A percentile compares a stretch with the other conserved stretches of the same genome.
Evolutionary conservation across 768 basidiomycete species (phyloP).

Genomic region (Jaapia argillacea): DNA sequence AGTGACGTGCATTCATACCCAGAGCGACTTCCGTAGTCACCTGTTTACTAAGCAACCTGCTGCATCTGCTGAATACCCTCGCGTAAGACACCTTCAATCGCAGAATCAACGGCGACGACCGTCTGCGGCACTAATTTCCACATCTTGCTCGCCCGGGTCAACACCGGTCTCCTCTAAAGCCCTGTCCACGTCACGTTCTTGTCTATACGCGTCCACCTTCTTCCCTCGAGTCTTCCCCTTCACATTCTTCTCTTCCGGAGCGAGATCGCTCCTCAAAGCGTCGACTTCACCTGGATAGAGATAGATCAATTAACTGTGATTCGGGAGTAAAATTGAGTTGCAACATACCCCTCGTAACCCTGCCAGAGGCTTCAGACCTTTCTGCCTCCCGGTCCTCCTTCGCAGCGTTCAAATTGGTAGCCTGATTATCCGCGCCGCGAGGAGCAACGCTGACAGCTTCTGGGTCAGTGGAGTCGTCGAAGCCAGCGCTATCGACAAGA

Average conservation of each 20-base stretch:
- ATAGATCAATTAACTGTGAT: background rate
- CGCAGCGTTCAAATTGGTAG: constrained; percentile 9
- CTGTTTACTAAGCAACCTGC: no score
- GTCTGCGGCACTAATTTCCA: constrained; percentile 11
- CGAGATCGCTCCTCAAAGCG: constrained; percentile 10
- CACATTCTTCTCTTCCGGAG: constrained; percentile 10
- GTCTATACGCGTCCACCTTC: constrained; percentile 14
- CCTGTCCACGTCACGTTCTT: constrained; percentile 15
- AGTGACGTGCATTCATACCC: no score
- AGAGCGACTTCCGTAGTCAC: no score
- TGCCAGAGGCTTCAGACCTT: constrained; percentile 11
- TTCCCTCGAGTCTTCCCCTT: constrained; percentile 13
- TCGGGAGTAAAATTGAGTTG: background rate
- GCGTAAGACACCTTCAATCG: no score
- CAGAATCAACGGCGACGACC: no score
- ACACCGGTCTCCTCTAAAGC: constrained; percentile 9
- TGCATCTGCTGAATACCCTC: no score
- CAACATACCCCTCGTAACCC: constrained; percentile 11
- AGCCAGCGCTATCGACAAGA: constrained; percentile 12
- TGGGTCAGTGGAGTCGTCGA: constrained; percentile 9
- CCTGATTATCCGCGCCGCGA: constrained; percentile 15
- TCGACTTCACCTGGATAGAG: constrained; percentile 12
- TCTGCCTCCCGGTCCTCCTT: constrained; percentile 14
- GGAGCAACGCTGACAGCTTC: constrained; percentile 11
- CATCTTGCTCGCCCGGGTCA: constrained; percentile 9